Conservation (phyloP, 129 eudicot genomes). For the Escallonia herrerae region DNA sequence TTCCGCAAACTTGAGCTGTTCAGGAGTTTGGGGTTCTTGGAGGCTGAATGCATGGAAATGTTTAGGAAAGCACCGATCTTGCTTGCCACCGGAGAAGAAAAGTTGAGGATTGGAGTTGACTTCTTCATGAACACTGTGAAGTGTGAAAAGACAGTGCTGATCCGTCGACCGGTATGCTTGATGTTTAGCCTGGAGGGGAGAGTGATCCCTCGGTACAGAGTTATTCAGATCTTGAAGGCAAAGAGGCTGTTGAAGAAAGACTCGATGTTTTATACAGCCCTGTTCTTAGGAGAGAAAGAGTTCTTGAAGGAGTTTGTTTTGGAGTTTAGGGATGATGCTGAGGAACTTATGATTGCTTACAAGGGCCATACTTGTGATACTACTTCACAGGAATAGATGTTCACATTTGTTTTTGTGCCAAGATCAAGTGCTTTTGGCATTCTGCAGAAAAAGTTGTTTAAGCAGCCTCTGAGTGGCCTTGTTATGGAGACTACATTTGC, state of each 20-base stretch:
- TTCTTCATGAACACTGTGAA: constrained; percentile 35
- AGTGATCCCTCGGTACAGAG: constrained; percentile 30
- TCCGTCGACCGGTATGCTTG: constrained; percentile 12
- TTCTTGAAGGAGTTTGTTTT: constrained; percentile 25
- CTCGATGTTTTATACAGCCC: constrained; percentile 10
- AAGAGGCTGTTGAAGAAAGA: constrained; percentile 24
- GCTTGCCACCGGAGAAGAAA: constrained; percentile 20
- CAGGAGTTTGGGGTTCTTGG: constrained; percentile 39
- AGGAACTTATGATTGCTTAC: no score
- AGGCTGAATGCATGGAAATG: constrained; percentile 18
- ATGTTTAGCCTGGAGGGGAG: constrained; percentile 29
- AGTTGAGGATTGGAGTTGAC: constrained; percentile 17
- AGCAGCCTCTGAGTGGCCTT: no score
- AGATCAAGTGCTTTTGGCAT: no score
- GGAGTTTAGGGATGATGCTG: constrained; percentile 25
- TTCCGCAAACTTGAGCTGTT: constrained; percentile 22
- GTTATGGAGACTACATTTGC: no score
- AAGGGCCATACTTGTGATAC: no score
- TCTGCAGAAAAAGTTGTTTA: no score
- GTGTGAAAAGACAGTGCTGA: constrained; percentile 22
- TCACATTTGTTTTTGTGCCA: no score
- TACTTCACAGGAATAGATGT: no score
- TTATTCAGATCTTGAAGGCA: constrained; percentile 31
- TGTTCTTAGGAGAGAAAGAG: constrained; percentile 5
- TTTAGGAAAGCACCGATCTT: constrained; percentile 16